These are phyloP conservation scores for Skeletonema marinoi DNA, from an alignment of 108 stramenopile genomes.

Conservation along the genomic window DNA sequence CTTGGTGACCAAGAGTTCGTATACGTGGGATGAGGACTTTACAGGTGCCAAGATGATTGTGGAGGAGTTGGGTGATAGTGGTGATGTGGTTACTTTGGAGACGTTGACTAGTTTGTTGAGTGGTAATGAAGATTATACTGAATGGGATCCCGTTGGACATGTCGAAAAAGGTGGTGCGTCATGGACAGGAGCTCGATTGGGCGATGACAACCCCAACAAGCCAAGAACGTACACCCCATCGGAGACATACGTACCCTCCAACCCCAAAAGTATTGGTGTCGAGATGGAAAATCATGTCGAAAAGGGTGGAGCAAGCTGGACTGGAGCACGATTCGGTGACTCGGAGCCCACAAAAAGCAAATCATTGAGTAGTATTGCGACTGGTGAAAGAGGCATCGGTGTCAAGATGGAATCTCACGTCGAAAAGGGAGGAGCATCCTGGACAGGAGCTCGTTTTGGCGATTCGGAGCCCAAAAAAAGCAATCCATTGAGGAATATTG, in stretches of 20 bases:
- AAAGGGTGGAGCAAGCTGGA: slow-evolving; percentile 27
- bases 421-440: slow-evolving; percentile 20
- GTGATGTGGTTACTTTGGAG: slow-evolving; percentile 58
- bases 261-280: slow-evolving; percentile 12
- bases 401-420: slow-evolving; percentile 22
- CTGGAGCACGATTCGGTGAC: slow-evolving; percentile 23
- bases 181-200: slow-evolving; percentile 27
- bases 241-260: slow-evolving; percentile 6
- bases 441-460: slow-evolving; percentile 43
- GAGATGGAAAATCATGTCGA: slow-evolving; percentile 26
- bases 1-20: slow-evolving; percentile 86
- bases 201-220: slow-evolving; percentile 4
- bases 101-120: slow-evolving; percentile 56
- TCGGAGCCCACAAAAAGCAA: not conserved
- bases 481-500: not conserved
- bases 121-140: not conserved
- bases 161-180: not conserved
- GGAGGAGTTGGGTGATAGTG: slow-evolving; percentile 79
- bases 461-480: not conserved
- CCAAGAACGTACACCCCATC: slow-evolving; percentile 20
- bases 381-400: slow-evolving; percentile 3
- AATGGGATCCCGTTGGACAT: slow-evolving; percentile 6
- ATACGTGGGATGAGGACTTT: slow-evolving; percentile 90
- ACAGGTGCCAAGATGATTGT: slow-evolving; percentile 83
- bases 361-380: not conserved